Percentiles rank a stretch among this genome's conserved stretches.
phyloP scores from a whole-genome alignment of 371 early-diverging fungal genomes.

The Rhizomucor miehei region DNA sequence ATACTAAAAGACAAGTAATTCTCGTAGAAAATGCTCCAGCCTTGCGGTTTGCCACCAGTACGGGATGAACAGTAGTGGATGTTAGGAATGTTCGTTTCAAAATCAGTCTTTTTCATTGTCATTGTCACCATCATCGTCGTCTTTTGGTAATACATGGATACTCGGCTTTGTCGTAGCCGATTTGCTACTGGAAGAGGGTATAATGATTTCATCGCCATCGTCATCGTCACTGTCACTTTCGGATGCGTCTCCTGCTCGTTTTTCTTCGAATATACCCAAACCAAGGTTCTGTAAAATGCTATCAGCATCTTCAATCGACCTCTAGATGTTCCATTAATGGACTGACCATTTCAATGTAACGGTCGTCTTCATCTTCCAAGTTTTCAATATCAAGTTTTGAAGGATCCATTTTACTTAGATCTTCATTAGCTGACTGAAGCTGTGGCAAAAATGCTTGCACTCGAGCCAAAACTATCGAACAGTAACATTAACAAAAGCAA shows the following conservation, averaged over 20 bases:
- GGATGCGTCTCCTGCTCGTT: conserved; percentile 22
- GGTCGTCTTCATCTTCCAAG: conserved; percentile 42
- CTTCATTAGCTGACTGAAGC: conserved; percentile 52
- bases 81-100: not conserved
- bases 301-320: not conserved
- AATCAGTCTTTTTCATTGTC: conserved; percentile 1
- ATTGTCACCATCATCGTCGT: not conserved
- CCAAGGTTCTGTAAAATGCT: conserved; percentile 41
- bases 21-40: conserved; percentile 76
- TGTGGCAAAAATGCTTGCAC: conserved; percentile 60
- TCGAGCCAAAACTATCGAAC: conserved; percentile 40
- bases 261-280: conserved; percentile 58
- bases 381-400: conserved; percentile 55
- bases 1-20: not conserved
- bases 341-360: conserved; percentile 64
- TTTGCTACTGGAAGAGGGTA: conserved; percentile 29
- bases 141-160: conserved; percentile 9
- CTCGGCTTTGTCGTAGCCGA: conserved; percentile 17
- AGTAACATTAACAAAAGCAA: too few species aligned
- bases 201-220: conserved; percentile 36
- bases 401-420: conserved; percentile 37
- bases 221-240: conserved; percentile 26
- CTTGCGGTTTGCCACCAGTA: conserved; percentile 68
- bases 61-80: conserved; percentile 46
- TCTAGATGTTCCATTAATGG: not conserved